These are phyloP conservation scores for Vicia villosa DNA, from an alignment of 306 rosid genomes.

Conservation along the genomic window DNA sequence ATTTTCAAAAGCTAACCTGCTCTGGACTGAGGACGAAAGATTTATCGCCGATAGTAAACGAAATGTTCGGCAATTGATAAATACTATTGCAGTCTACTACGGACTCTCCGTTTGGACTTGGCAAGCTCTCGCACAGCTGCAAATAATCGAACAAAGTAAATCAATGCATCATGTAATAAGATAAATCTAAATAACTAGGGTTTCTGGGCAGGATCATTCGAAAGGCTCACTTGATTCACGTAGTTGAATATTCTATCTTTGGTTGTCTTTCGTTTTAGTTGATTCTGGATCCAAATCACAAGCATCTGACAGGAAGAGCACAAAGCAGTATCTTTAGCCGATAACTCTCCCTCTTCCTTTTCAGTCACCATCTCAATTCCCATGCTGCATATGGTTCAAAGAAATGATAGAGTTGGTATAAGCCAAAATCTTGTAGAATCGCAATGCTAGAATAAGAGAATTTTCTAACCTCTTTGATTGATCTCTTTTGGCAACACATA, in stretches of 20 bases:
- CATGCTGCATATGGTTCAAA: constrained; percentile 42
- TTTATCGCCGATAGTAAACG: constrained; percentile 69
- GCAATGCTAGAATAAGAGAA: constrained; percentile 5
- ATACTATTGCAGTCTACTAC: constrained; percentile 57
- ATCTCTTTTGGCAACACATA: constrained; percentile 48
- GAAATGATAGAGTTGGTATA: constrained; percentile 28
- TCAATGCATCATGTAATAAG: constrained; percentile 5
- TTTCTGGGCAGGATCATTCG: constrained; percentile 19
- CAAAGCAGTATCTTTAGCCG: constrained; percentile 45
- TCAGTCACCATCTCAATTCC: constrained; percentile 73
- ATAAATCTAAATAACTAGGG: constrained; percentile 1
- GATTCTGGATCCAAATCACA: constrained; percentile 82
- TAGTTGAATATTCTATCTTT: constrained; percentile 65
- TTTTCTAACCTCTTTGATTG: constrained; percentile 54
- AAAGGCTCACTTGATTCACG: constrained; percentile 58
- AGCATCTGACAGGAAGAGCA: constrained; percentile 79
- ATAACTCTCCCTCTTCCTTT: constrained; percentile 41
- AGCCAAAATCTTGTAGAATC: constrained; percentile 18
- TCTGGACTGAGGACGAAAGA: constrained; percentile 67
- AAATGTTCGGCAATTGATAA: constrained; percentile 64
- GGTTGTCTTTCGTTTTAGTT: constrained; percentile 56
- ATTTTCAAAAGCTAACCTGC: constrained; percentile 57
- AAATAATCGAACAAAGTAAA: constrained; percentile 13
- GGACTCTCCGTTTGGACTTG: constrained; percentile 82
- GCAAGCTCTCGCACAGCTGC: constrained; percentile 79